Evolutionary conservation across 2,329 filamentous ascomycete species (phyloP), one percentile per base, ranked within the genome.

Genomic region (Pseudocercospora ulei): DNA sequence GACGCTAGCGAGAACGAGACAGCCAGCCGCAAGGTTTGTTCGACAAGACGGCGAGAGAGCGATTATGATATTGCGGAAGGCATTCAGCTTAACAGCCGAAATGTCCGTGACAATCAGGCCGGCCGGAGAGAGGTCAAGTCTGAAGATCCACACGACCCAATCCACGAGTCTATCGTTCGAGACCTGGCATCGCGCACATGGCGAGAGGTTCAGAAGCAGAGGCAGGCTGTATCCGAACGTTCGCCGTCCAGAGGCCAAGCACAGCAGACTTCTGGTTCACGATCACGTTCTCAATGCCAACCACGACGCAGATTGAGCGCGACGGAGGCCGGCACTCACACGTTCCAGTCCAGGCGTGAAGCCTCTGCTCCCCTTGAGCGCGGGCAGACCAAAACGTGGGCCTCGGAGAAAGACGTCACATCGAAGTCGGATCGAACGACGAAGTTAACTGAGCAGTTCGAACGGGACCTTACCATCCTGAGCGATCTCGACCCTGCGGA

Each of bases 401-500:
- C 53, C 4, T 48, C 44, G 4, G 44, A 53, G 7, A 35, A 44
- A 5, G 44, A 54, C 7, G 31, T 48, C 19, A 46, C 39, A 3
- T 20, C 34, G 12, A 49, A 44, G 26, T 44, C 46, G n/a, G 34
- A 30, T 37, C 25, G 14, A 7, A 36, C 46, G 16, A 33, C 41
- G 13, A 44, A 25, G 13, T 16, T 28, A 19, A 34, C 30, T 9
- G 22, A 35, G 28, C 35, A 23, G 11, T 43, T 41, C 13, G 41
- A 39, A 17, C 35, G 46, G 17, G 64, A 72, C 38, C 47, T 73
- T 30, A 76, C 73, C 1, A 60, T 72, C 43, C 52, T 78, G 34
- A 76, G 70, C 56, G 66, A 68, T 42, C 65, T 75, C 43, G 67
- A 73, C 51, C 63, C 63, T 35, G 59, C 65, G 38, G 66, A 72